Conservation (phyloP, 352 stramenopile species). For the Phytophthora tentaculata region DNA sequence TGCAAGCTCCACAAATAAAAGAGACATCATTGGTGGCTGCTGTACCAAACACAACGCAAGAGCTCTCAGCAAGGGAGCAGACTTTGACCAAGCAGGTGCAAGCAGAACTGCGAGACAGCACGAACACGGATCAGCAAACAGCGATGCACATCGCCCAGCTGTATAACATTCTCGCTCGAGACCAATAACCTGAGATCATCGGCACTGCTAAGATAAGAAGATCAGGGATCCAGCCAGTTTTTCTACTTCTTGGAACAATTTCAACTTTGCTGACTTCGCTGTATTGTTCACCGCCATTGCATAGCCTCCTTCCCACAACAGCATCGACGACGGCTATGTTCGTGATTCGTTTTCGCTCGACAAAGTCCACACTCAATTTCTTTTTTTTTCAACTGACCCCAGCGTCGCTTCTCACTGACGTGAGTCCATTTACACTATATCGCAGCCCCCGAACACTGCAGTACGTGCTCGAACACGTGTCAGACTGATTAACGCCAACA, state of each 20-base stretch:
- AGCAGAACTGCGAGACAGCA: neutral
- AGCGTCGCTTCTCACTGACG: constrained; percentile 2
- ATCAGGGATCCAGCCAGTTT: neutral
- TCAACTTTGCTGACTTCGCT: too few species aligned
- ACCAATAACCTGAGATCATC: neutral
- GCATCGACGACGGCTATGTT: constrained; percentile 4
- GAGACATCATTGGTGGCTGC: too few species aligned
- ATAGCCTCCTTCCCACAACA: constrained; percentile 4
- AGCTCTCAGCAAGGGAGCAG: neutral
- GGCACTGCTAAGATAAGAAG: neutral
- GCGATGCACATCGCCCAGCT: constrained; percentile 8
- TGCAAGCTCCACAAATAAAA: neutral
- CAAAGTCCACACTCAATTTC: neutral
- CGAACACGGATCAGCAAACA: neutral
- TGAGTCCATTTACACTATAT: constrained; percentile 2
- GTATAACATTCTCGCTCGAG: constrained; percentile 11
- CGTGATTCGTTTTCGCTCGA: constrained; percentile 3
- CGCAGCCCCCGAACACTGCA: neutral
- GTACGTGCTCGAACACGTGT: neutral
- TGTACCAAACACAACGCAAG: neutral
- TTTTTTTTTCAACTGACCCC: neutral
- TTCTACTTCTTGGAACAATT: neutral
- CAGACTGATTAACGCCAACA: neutral
- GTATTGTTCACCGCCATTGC: neutral
- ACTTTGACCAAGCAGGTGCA: neutral